These are phyloP conservation scores for Salix brachista DNA, from an alignment of 345 rosid species.

Conservation along the genomic window DNA sequence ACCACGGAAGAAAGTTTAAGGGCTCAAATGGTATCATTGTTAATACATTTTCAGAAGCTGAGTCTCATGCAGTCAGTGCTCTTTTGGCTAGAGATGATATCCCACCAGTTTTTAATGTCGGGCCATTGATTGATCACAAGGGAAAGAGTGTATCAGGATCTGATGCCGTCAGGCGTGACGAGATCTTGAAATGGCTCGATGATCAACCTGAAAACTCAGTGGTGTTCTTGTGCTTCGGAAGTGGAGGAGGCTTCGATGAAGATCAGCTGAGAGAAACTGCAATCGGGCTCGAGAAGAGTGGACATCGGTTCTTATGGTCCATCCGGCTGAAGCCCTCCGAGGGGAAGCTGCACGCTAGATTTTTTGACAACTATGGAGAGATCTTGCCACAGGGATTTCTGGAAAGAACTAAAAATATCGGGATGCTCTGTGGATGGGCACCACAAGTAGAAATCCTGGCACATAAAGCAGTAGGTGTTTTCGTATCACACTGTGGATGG, in stretches of 20 bases:
- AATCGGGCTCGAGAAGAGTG: constrained; percentile 38
- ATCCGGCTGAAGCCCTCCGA: constrained; percentile 22
- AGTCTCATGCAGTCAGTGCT: constrained; percentile 29
- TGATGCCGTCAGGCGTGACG: not conserved
- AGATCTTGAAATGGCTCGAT: constrained; percentile 51
- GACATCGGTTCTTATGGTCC: constrained; percentile 51
- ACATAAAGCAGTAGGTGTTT: constrained; percentile 46
- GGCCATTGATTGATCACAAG: constrained; percentile 33
- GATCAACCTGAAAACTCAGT: constrained; percentile 45
- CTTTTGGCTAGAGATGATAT: constrained; percentile 3
- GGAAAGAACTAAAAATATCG: constrained; percentile 30
- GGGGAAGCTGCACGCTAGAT: constrained; percentile 16
- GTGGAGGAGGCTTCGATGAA: constrained; percentile 47
- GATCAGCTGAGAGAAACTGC: constrained; percentile 48
- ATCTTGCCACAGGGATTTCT: constrained; percentile 42
- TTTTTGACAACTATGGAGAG: constrained; percentile 18
- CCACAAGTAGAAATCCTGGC: constrained; percentile 41
- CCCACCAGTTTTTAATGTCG: constrained; percentile 43
- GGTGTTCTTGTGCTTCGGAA: constrained; percentile 66
- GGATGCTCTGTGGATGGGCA: constrained; percentile 48
- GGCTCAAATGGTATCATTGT: constrained; percentile 43
- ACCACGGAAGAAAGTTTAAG: constrained; percentile 11
- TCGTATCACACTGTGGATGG: constrained; percentile 72
- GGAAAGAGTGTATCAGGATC: not conserved
- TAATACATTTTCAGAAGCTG: constrained; percentile 46